These are phyloP conservation scores for Skeletonema grethae DNA, from an alignment of 108 stramenopile species.

Conservation along the genomic window DNA sequence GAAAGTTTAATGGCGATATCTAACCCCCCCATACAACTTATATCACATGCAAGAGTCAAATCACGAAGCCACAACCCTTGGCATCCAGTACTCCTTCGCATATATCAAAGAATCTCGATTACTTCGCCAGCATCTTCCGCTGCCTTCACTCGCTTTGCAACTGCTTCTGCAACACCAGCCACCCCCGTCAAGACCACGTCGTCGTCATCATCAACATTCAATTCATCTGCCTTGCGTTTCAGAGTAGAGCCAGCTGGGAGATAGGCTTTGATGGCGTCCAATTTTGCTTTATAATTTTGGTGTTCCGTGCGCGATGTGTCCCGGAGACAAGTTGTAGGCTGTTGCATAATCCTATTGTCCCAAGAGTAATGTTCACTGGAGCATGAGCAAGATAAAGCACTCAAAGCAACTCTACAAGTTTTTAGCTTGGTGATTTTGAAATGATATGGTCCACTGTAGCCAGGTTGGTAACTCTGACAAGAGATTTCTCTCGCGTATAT, in stretches of 20 bases:
- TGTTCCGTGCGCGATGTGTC: not conserved
- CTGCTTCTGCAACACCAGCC: not conserved
- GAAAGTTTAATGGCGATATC: too few relatives aligned
- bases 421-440: conserved; percentile 25
- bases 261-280: not conserved
- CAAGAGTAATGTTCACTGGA: too few relatives aligned
- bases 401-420: conserved; percentile 1
- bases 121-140: conserved; percentile 5
- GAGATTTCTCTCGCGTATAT: not conserved
- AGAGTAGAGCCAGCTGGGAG: not conserved
- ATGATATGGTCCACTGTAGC: not conserved
- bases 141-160: conserved; percentile 5
- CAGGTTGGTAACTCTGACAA: not conserved
- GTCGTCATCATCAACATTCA: not conserved
- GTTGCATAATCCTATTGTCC: not conserved
- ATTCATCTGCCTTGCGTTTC: conserved; percentile 1
- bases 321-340: not conserved
- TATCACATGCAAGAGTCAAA: too few relatives aligned
- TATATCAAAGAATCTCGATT: conserved; percentile 3
- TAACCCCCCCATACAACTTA: too few relatives aligned
- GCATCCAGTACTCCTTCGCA: not conserved
- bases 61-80: not conserved
- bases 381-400: not conserved
- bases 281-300: not conserved
- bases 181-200: not conserved